Conservation (phyloP, 2,329 filamentous ascomycete species). For the Aspergillus japonicus region DNA sequence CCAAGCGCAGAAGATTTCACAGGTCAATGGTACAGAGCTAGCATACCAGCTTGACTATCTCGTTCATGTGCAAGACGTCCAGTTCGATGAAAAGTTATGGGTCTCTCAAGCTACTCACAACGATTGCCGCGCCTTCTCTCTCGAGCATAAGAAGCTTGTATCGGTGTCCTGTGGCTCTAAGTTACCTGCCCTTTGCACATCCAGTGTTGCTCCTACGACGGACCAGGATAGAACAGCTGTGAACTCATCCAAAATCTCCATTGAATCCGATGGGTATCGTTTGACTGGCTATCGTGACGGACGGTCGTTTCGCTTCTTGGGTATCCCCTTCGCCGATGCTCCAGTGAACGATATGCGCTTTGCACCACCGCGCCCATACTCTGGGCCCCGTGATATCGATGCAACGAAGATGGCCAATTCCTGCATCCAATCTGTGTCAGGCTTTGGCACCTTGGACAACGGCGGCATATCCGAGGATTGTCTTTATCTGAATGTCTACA, state of each 20-base stretch:
- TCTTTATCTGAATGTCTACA: conserved; percentile 37
- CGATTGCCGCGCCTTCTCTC: conserved; percentile 22
- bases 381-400: conserved; percentile 29
- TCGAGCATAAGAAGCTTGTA: conserved; percentile 9
- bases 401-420: conserved; percentile 24
- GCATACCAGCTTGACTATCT: conserved; percentile 28
- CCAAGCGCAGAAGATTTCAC: conserved; percentile 9
- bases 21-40: conserved; percentile 18
- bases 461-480: conserved; percentile 34
- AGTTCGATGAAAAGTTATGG: conserved; percentile 17
- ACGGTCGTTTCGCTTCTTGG: conserved; percentile 42
- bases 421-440: conserved; percentile 24
- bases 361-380: conserved; percentile 33
- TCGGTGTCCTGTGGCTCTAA: conserved; percentile 14
- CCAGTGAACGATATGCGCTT: conserved; percentile 48
- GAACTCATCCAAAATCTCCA: conserved; percentile 20
- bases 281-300: conserved; percentile 30
- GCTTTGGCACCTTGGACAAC: conserved; percentile 12
- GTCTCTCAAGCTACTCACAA: conserved; percentile 6
- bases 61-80: conserved; percentile 16
- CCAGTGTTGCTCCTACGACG: conserved; percentile 21
- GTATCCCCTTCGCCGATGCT: conserved; percentile 50
- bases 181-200: conserved; percentile 24
- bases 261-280: conserved; percentile 17
- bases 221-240: conserved; percentile 16